Evolutionary conservation across 164 flowering plant genomes (phyloP).

Genomic region (Tinospora cordifolia): DNA sequence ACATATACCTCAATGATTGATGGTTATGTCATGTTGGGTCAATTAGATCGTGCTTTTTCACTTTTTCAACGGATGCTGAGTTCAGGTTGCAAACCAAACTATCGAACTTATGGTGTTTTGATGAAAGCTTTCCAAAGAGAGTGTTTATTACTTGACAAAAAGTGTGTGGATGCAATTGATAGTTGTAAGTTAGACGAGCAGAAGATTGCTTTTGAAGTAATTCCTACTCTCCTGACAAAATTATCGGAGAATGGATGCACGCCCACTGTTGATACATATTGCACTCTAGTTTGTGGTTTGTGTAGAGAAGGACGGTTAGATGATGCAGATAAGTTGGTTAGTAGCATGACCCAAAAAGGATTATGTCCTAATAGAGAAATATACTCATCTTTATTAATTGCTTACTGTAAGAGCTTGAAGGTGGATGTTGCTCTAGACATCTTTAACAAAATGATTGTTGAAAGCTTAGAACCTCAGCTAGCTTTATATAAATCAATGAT

Average conservation of each 20-base stretch:
- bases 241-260: constrained; percentile 47
- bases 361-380: constrained; percentile 36
- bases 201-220: constrained; percentile 20
- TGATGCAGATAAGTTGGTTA: constrained; percentile 58
- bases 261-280: constrained; percentile 46
- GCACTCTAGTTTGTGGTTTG: constrained; percentile 41
- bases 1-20: constrained; percentile 61
- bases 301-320: constrained; percentile 45
- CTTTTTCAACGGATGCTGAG: constrained; percentile 44
- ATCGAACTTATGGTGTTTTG: constrained; percentile 51
- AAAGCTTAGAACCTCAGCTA: constrained; percentile 35
- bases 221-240: constrained; percentile 38
- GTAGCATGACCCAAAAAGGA: constrained; percentile 44
- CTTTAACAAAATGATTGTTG: constrained; percentile 23
- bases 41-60: constrained; percentile 49
- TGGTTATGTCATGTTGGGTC: constrained; percentile 54
- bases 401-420: constrained; percentile 45
- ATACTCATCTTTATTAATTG: constrained; percentile 31
- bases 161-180: constrained; percentile 21
- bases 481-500: constrained; percentile 39
- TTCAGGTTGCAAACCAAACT: constrained; percentile 55
- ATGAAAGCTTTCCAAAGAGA: constrained; percentile 63
- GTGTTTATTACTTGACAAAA: constrained; percentile 23
- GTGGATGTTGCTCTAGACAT: constrained; percentile 50
- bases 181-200: constrained; percentile 19